phyloP scores from a whole-genome alignment of 257 asterid genomes.

The Nicotiana paniculata region DNA sequence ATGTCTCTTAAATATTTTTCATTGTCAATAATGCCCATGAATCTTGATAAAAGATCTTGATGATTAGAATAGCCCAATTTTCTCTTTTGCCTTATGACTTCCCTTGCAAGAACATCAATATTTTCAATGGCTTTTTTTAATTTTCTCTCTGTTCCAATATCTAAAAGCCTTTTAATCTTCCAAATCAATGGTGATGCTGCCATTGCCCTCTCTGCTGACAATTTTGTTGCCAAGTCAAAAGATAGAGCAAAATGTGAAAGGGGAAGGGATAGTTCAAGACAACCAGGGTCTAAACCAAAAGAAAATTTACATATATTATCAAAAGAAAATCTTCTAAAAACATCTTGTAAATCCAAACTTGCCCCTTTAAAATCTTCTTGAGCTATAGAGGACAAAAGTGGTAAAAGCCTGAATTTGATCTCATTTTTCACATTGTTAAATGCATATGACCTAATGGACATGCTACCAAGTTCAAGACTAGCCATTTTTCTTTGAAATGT shows the following conservation, averaged over 20 bases:
- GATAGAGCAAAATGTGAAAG: conserved; percentile 29
- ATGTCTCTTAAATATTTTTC: conserved; percentile 35
- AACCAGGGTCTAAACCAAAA: conserved; percentile 40
- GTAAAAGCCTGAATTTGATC: conserved; percentile 28
- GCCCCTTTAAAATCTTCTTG: background rate
- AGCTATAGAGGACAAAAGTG: conserved; percentile 14
- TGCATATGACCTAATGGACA: conserved; percentile 24
- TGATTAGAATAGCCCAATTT: conserved; percentile 22
- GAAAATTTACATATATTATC: conserved; percentile 41
- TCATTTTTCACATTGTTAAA: conserved; percentile 32
- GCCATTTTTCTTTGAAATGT: conserved; percentile 35
- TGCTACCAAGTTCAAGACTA: conserved; percentile 26
- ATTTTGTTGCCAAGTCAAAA: conserved; percentile 34
- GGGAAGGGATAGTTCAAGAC: conserved; percentile 31
- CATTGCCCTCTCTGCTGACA: conserved; percentile 46
- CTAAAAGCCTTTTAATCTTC: conserved; percentile 27
- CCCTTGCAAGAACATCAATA: conserved; percentile 26
- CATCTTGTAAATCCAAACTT: conserved; percentile 33
- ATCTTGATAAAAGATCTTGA: conserved; percentile 32
- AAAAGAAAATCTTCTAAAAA: conserved; percentile 34
- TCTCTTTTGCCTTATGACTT: conserved; percentile 25
- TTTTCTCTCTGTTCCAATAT: conserved; percentile 31
- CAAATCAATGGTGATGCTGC: conserved; percentile 29
- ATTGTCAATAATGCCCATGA: conserved; percentile 22
- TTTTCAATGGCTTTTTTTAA: conserved; percentile 15